A percentile compares a stretch with the other conserved stretches of the same genome.
These are phyloP conservation scores for Penicillium atrosanguineum DNA, from an alignment of 495 filamentous ascomycete genomes.

Conservation along the genomic window DNA sequence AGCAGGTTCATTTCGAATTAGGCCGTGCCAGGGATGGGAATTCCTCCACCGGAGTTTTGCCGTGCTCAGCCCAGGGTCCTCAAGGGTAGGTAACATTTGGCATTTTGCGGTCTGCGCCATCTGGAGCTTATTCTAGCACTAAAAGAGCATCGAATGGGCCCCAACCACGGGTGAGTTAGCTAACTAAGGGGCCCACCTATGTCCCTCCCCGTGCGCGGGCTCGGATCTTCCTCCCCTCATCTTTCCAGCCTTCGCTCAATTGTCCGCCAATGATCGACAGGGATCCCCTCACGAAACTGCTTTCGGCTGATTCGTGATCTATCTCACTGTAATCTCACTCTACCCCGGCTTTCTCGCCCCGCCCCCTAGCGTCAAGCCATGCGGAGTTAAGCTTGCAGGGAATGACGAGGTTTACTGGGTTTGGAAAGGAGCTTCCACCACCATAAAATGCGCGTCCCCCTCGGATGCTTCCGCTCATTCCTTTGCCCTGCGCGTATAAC, in stretches of 20 bases:
- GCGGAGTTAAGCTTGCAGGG: conserved; percentile 15
- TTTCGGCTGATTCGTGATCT: conserved; percentile 24
- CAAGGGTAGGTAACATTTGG: not conserved
- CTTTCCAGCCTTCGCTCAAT: conserved; percentile 3
- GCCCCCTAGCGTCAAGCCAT: conserved; percentile 31
- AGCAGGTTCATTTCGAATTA: not conserved
- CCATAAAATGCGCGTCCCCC: conserved; percentile 29
- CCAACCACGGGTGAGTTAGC: not conserved
- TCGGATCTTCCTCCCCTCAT: conserved; percentile 22
- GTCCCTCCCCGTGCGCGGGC: conserved; percentile 10
- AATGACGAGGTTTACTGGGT: conserved; percentile 18
- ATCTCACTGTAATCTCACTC: not conserved
- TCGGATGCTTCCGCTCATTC: conserved; percentile 30
- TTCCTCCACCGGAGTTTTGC: conserved; percentile 24
- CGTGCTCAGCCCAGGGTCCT: not conserved
- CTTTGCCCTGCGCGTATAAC: conserved; percentile 34
- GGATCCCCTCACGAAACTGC: conserved; percentile 16
- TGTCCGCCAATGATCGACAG: conserved; percentile 7
- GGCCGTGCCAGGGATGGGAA: not conserved
- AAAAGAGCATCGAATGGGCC: not conserved
- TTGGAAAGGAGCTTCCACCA: conserved; percentile 11
- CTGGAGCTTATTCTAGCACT: conserved; percentile 5
- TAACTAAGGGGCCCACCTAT: not conserved
- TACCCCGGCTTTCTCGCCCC: conserved; percentile 27
- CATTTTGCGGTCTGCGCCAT: conserved; percentile 2